These are phyloP conservation scores for Pestalotiopsis sp. DNA, from an alignment of 2,329 filamentous ascomycete species.

Conservation along the genomic window DNA sequence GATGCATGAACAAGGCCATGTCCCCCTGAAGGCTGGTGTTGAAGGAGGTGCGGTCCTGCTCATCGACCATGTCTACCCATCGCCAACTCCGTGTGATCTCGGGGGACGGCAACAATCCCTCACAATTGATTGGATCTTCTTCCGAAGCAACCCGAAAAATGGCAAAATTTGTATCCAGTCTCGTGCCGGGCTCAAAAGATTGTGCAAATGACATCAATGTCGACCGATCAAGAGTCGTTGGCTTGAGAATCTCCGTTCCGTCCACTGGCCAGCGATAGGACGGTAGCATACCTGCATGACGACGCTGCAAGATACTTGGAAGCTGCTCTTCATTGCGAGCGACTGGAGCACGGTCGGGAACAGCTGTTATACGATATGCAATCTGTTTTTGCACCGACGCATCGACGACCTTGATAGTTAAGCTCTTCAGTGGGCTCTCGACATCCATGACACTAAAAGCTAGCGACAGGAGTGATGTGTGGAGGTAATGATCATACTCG, in stretches of 20 bases:
- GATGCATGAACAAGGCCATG: conserved; percentile 10
- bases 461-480: neutral
- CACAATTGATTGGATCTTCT: neutral
- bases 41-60: conserved; percentile 1
- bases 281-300: conserved; percentile 6
- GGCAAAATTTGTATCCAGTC: conserved; percentile 8
- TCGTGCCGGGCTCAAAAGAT: neutral
- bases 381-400: neutral
- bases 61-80: conserved; percentile 6
- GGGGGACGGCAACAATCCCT: neutral
- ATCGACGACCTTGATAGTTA: conserved; percentile 11
- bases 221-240: neutral
- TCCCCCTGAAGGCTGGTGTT: conserved; percentile 2
- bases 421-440: conserved; percentile 1
- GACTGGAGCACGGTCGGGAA: neutral
- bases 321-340: neutral
- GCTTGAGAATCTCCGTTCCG: neutral
- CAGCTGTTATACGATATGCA: neutral
- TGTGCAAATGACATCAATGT: neutral
- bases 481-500: conserved; percentile 13
- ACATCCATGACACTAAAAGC: conserved; percentile 8
- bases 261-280: neutral
- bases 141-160: conserved; percentile 9
- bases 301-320: neutral
- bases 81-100: neutral